These are phyloP conservation scores for Rutstroemia sp. DNA, from an alignment of 2,329 filamentous ascomycete genomes.

Conservation along the genomic window DNA sequence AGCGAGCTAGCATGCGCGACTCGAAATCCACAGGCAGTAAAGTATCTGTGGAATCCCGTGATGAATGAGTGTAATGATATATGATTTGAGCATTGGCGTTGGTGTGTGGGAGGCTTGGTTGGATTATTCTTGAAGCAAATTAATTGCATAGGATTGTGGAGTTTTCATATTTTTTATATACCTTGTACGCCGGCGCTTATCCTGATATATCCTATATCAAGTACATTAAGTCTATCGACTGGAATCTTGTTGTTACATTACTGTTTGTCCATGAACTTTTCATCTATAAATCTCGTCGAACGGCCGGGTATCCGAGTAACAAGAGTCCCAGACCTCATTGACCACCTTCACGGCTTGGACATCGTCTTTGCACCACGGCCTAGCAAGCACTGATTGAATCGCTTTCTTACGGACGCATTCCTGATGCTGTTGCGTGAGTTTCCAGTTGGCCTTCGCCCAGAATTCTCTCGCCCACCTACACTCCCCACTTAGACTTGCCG, in stretches of 20 bases:
- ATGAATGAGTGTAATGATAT: conserved; percentile 25
- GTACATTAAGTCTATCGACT: conserved; percentile 1
- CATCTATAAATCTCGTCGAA: conserved; percentile 95
- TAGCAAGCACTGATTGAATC: conserved; percentile 67
- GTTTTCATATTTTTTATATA: conserved; percentile 19
- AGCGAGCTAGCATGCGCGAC: conserved; percentile 30
- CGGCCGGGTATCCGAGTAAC: conserved; percentile 85
- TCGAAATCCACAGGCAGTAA: conserved; percentile 30
- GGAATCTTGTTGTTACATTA: conserved; percentile 4
- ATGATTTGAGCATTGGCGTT: conserved; percentile 24
- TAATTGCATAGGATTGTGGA: conserved; percentile 25
- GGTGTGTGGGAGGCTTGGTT: conserved; percentile 1
- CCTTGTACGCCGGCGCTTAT: conserved; percentile 27
- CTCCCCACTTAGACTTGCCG: conserved; percentile 86
- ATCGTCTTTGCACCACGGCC: conserved; percentile 77
- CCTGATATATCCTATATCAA: conserved; percentile 16
- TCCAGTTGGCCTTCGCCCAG: conserved; percentile 78
- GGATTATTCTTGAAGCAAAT: conserved; percentile 12
- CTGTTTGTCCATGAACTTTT: conserved; percentile 14
- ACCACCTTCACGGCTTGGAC: conserved; percentile 81
- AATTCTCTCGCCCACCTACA: conserved; percentile 86
- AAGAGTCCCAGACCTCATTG: conserved; percentile 98
- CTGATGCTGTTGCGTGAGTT: conserved; percentile 86
- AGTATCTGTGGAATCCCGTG: conserved; percentile 17
- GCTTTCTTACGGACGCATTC: conserved; percentile 81